These are phyloP conservation scores for Ogataea ramenticola DNA, from an alignment of 805 yeast genomes.

Conservation along the genomic window DNA sequence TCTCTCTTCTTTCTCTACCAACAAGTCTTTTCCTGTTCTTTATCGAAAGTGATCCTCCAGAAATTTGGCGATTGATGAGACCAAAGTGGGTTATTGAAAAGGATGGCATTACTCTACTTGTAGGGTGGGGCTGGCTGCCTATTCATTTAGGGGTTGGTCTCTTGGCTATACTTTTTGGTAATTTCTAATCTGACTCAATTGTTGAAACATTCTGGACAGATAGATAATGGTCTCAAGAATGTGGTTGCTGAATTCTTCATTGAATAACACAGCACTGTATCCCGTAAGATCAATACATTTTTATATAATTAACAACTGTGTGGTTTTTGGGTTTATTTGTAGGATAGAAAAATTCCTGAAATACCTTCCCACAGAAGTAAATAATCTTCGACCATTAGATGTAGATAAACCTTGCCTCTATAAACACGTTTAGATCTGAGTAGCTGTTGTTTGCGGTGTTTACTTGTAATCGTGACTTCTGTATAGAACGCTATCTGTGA, in stretches of 20 bases:
- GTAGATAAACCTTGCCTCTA: no score
- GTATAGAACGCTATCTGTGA: no score
- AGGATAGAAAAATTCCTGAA: no score
- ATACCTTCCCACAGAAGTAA: no score
- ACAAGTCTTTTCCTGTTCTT: constrained; percentile 7
- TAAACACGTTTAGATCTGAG: no score
- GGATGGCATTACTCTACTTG: background rate
- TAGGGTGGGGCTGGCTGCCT: constrained; percentile 19
- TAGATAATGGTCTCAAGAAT: constrained; percentile 23
- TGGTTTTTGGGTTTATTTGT: no score
- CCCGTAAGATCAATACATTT: constrained; percentile 30
- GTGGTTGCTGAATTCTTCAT: constrained; percentile 9
- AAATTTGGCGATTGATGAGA: constrained; percentile 21
- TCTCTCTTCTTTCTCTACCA: background rate
- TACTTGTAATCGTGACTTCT: no score
- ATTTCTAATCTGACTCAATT: constrained; percentile 16
- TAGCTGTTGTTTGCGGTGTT: no score
- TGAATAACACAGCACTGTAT: constrained; percentile 17
- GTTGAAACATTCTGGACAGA: constrained; percentile 25
- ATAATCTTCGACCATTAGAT: no score
- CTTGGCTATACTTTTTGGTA: constrained; percentile 4
- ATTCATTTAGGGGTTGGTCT: constrained; percentile 25
- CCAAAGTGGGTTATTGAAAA: background rate
- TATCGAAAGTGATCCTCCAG: constrained; percentile 26
- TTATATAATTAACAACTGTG: no score